phyloP scores from a whole-genome alignment of 2,329 filamentous ascomycete genomes.

The Colletotrichum falcatum region DNA sequence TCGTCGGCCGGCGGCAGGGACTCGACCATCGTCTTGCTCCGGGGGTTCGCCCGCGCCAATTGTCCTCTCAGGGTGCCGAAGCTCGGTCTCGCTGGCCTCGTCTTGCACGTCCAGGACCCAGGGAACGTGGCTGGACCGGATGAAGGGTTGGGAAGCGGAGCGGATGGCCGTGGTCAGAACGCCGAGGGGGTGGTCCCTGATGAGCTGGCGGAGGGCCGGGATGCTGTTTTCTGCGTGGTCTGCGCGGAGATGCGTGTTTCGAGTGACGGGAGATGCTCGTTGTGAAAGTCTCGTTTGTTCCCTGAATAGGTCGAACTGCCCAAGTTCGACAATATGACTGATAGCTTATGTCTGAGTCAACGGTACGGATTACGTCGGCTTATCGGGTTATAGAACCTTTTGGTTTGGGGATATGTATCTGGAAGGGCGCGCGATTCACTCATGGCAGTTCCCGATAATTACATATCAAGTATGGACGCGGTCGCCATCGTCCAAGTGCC shows the following conservation, averaged over 20 bases:
- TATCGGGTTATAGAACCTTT: constrained; percentile 1
- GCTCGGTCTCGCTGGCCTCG: constrained; percentile 54
- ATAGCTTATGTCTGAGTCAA: background rate
- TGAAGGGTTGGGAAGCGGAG: constrained; percentile 59
- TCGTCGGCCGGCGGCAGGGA: constrained; percentile 45
- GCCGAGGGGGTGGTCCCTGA: constrained; percentile 71
- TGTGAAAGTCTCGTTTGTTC: background rate
- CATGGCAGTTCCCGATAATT: constrained; percentile 1
- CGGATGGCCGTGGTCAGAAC: constrained; percentile 71
- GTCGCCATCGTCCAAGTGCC: background rate
- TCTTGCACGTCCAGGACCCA: constrained; percentile 66
- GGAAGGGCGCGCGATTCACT: constrained; percentile 33
- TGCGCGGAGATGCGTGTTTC: constrained; percentile 67
- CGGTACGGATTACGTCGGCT: constrained; percentile 11
- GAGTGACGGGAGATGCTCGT: background rate
- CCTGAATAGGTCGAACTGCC: background rate
- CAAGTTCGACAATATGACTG: background rate
- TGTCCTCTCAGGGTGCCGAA: constrained; percentile 68
- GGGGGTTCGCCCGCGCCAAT: constrained; percentile 72
- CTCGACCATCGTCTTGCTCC: constrained; percentile 71
- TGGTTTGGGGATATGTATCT: constrained; percentile 5
- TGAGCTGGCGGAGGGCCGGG: constrained; percentile 64
- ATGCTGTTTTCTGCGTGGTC: constrained; percentile 65
- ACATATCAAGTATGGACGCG: background rate
- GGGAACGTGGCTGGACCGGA: constrained; percentile 72